phyloP scores from a whole-genome alignment of 495 filamentous ascomycete genomes.

The Lasiosphaeriaceae sp. region DNA sequence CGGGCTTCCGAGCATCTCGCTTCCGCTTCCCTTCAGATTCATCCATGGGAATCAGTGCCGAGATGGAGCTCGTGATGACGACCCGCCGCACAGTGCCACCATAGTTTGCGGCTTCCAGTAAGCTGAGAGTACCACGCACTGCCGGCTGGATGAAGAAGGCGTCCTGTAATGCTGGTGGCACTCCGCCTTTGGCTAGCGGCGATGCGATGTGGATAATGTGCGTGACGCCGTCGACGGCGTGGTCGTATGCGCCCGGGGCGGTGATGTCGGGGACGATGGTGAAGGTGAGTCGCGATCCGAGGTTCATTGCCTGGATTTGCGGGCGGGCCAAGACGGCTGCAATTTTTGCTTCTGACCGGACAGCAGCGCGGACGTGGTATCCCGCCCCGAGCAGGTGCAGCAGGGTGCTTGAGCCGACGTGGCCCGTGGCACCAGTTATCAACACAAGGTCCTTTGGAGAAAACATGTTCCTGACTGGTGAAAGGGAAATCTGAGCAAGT shows the following conservation, averaged over 20 bases:
- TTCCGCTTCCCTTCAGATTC: constrained; percentile 20
- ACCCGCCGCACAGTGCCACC: constrained; percentile 64
- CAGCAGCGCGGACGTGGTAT: constrained; percentile 43
- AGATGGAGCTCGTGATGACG: constrained; percentile 46
- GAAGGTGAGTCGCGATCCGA: constrained; percentile 33
- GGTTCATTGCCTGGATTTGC: constrained; percentile 25
- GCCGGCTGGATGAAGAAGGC: constrained; percentile 68
- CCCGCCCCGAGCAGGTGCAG: constrained; percentile 31
- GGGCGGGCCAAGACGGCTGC: constrained; percentile 25
- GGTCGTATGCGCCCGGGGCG: constrained; percentile 39
- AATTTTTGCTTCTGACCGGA: constrained; percentile 37
- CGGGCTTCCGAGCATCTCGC: constrained; percentile 7
- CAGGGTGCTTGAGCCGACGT: constrained; percentile 42
- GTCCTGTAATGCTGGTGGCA: constrained; percentile 37
- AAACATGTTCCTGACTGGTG: background rate
- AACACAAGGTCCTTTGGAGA: constrained; percentile 29
- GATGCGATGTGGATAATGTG: constrained; percentile 53
- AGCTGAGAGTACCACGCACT: constrained; percentile 67
- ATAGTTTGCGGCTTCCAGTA: constrained; percentile 63
- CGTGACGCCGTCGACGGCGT: constrained; percentile 42
- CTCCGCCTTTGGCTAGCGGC: constrained; percentile 51
- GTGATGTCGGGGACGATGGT: constrained; percentile 46
- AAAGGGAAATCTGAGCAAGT: background rate
- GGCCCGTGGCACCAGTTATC: constrained; percentile 47
- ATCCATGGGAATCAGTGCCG: constrained; percentile 26